These are phyloP conservation scores for Vitis hybrid DNA, from an alignment of 177 flowering plant genomes.

Conservation along the genomic window DNA sequence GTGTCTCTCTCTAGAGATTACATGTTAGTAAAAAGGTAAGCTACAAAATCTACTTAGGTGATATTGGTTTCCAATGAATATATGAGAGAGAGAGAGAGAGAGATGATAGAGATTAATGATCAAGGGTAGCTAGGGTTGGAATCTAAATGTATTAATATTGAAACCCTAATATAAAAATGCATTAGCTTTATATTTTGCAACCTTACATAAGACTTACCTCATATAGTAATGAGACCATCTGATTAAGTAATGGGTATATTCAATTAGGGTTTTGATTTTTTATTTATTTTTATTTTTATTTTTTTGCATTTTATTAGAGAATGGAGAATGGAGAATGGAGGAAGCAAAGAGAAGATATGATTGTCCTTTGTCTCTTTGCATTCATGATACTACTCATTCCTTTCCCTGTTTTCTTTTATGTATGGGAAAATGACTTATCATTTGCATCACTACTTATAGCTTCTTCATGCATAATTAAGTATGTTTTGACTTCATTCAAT, in stretches of 20 bases:
- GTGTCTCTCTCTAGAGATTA: constrained; percentile 39
- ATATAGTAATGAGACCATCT: constrained; percentile 13
- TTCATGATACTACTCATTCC: constrained; percentile 32
- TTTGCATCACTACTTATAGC: constrained; percentile 29
- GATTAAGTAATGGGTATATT: constrained; percentile 15
- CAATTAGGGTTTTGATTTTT: constrained; percentile 10
- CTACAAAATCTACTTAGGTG: constrained; percentile 51
- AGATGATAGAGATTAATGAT: too few species aligned
- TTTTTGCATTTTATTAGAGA: not conserved
- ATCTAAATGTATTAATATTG: constrained; percentile 1
- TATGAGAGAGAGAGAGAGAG: not conserved
- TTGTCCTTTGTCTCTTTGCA: constrained; percentile 38
- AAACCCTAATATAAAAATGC: constrained; percentile 1
- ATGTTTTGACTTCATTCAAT: constrained; percentile 19
- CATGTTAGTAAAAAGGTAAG: constrained; percentile 58
- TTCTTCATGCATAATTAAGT: constrained; percentile 15
- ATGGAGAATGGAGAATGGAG: constrained; percentile 1
- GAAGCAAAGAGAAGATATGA: constrained; percentile 12
- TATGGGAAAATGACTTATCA: constrained; percentile 24
- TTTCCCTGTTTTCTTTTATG: constrained; percentile 11
- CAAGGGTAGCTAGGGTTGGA: not conserved
- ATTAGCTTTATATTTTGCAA: not conserved
- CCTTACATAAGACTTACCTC: constrained; percentile 29
- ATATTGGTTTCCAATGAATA: constrained; percentile 41
- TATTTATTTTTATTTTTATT: not conserved